These are phyloP conservation scores for Penicillium goetzii DNA, from an alignment of 495 filamentous ascomycete species.

Conservation along the genomic window DNA sequence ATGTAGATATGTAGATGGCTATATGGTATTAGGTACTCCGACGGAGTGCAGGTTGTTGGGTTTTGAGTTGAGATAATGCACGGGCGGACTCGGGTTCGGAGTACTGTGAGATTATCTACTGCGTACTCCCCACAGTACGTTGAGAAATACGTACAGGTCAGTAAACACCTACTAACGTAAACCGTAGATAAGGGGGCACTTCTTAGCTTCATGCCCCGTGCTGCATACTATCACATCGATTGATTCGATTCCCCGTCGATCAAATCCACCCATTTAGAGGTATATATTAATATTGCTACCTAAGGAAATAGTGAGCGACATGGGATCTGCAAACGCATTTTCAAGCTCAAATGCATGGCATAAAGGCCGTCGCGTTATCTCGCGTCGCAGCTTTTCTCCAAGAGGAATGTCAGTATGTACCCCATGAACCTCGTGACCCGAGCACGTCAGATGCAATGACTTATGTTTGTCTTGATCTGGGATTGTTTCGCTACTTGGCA, in stretches of 20 bases:
- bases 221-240: neutral
- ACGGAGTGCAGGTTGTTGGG: neutral
- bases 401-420: neutral
- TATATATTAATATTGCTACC: too few relatives aligned
- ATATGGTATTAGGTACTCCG: neutral
- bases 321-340: slow-evolving; percentile 17
- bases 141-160: too few relatives aligned
- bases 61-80: neutral
- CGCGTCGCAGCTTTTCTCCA: neutral
- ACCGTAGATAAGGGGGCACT: neutral
- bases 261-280: neutral
- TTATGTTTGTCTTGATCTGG: neutral
- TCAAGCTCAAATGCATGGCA: neutral
- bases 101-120: neutral
- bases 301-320: neutral
- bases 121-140: too few relatives aligned
- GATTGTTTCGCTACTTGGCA: neutral
- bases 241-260: neutral
- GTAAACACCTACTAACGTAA: neutral
- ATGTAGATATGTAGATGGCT: neutral
- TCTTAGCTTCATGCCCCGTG: neutral
- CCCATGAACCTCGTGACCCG: neutral
- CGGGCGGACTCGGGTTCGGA: neutral
- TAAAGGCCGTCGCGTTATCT: slow-evolving; percentile 5
- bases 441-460: neutral